phyloP scores from a whole-genome alignment of 1,139 yeast species.

The Debaryomycetaceae sp. region DNA sequence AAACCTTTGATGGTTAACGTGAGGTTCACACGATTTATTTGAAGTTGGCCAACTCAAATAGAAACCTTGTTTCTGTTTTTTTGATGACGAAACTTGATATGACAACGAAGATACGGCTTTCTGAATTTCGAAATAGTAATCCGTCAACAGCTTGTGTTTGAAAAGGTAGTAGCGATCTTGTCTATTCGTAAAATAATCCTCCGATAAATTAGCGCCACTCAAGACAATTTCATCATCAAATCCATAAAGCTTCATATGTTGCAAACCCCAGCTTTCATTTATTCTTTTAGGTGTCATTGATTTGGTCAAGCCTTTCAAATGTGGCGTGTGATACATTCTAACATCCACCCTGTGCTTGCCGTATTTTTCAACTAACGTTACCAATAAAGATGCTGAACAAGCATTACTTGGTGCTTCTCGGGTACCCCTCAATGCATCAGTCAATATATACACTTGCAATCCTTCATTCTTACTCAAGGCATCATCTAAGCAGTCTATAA shows the following conservation, averaged over 20 bases:
- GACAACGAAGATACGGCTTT: slow-evolving; percentile 64
- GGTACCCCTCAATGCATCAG: slow-evolving; percentile 91
- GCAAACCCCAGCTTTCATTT: slow-evolving; percentile 91
- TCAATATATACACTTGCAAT: slow-evolving; percentile 65
- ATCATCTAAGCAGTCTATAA: slow-evolving; percentile 53
- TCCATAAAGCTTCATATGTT: slow-evolving; percentile 96
- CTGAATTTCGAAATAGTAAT: slow-evolving; percentile 72
- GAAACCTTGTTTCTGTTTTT: slow-evolving; percentile 45
- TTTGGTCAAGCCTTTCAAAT: slow-evolving; percentile 65
- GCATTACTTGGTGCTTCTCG: slow-evolving; percentile 74
- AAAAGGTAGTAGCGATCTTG: slow-evolving; percentile 90
- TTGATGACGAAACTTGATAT: slow-evolving; percentile 51
- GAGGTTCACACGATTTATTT: slow-evolving; percentile 75
- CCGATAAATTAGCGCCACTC: slow-evolving; percentile 87
- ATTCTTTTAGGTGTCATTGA: slow-evolving; percentile 72
- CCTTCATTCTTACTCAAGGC: slow-evolving; percentile 60
- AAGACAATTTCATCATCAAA: slow-evolving; percentile 86
- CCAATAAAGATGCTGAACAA: slow-evolving; percentile 74
- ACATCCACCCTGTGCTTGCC: slow-evolving; percentile 72
- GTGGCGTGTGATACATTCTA: slow-evolving; percentile 88
- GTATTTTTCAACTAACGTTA: slow-evolving; percentile 61
- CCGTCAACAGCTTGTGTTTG: slow-evolving; percentile 52
- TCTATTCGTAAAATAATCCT: slow-evolving; percentile 91
- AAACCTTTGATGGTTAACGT: slow-evolving; percentile 53
- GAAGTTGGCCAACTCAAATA: slow-evolving; percentile 69